Percentiles rank a stretch among this genome's conserved stretches.
Conservation (phyloP, 1,284 basidiomycete genomes). For the Tylopilus sp. region DNA sequence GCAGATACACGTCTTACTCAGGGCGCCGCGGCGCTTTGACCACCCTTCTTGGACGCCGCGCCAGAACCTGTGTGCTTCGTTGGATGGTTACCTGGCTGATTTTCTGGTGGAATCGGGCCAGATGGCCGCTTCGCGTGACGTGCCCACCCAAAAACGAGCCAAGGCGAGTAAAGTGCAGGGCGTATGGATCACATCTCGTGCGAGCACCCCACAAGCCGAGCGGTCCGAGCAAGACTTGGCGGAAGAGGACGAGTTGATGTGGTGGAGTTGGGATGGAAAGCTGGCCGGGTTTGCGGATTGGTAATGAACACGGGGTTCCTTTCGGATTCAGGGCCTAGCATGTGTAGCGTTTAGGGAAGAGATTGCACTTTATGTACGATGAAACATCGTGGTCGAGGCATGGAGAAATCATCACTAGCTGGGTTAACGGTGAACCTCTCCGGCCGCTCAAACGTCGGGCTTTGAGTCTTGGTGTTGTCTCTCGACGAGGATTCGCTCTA, state of each 20-base stretch:
- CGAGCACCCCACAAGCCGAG: neutral
- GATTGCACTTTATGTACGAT: slow-evolving; percentile 6
- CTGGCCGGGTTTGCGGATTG: slow-evolving; percentile 67
- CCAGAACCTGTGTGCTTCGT: slow-evolving; percentile 49
- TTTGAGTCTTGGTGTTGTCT: too few species aligned
- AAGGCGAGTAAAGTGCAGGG: slow-evolving; percentile 50
- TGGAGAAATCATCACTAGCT: too few species aligned
- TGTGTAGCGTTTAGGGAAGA: neutral
- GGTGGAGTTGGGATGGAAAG: slow-evolving; percentile 78
- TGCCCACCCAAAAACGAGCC: slow-evolving; percentile 18
- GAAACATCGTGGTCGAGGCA: too few species aligned
- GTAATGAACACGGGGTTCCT: slow-evolving; percentile 37
- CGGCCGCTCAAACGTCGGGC: too few species aligned
- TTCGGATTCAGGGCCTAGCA: neutral
- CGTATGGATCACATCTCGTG: slow-evolving; percentile 48
- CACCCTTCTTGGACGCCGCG: slow-evolving; percentile 72
- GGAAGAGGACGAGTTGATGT: slow-evolving; percentile 71
- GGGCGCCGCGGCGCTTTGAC: slow-evolving; percentile 63
- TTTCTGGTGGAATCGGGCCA: slow-evolving; percentile 36
- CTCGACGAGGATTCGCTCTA: too few species aligned
- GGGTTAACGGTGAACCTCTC: too few species aligned
- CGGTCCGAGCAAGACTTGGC: slow-evolving; percentile 7
- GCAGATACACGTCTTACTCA: slow-evolving; percentile 65
- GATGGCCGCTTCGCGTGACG: neutral
- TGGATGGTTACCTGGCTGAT: slow-evolving; percentile 40